A percentile compares a stretch with the other conserved stretches of the same genome.
Conservation (phyloP, 148 eudicot species). For the Rhododendron ferrugineum region DNA sequence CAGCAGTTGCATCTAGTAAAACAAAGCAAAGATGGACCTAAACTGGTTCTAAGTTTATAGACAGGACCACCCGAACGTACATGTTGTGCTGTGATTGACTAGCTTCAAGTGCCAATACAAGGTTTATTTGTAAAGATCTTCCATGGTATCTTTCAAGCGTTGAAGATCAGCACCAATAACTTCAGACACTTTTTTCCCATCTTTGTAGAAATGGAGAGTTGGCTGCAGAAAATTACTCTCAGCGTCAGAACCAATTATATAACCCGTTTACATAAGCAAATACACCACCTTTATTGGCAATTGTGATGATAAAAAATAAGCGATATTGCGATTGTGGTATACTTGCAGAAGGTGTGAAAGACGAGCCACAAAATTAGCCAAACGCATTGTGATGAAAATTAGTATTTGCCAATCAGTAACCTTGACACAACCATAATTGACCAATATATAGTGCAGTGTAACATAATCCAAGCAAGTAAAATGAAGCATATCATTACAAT, state of each 20-base stretch:
- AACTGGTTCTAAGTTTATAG: neutral
- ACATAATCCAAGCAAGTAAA: neutral
- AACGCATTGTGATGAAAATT: neutral
- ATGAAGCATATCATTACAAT: neutral
- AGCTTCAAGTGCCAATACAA: neutral
- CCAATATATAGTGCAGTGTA: neutral
- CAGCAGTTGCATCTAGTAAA: neutral
- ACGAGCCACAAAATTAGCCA: neutral
- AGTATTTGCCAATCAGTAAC: neutral
- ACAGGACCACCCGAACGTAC: neutral
- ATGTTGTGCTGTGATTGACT: neutral
- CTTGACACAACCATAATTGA: neutral
- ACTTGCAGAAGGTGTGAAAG: neutral
- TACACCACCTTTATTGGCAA: neutral
- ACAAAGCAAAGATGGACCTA: neutral
- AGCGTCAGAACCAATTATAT: neutral
- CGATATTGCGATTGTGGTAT: neutral
- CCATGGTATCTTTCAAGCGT: constrained; percentile 41
- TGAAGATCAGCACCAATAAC: constrained; percentile 62
- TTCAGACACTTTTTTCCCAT: constrained; percentile 56
- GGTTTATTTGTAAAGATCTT: constrained; percentile 46
- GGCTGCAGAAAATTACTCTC: constrained; percentile 37
- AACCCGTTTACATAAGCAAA: neutral
- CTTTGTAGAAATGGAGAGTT: constrained; percentile 52
- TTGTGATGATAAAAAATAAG: neutral